Conservation (phyloP, 176 grass and related monocot genomes). For the Zoysia pacifica region DNA sequence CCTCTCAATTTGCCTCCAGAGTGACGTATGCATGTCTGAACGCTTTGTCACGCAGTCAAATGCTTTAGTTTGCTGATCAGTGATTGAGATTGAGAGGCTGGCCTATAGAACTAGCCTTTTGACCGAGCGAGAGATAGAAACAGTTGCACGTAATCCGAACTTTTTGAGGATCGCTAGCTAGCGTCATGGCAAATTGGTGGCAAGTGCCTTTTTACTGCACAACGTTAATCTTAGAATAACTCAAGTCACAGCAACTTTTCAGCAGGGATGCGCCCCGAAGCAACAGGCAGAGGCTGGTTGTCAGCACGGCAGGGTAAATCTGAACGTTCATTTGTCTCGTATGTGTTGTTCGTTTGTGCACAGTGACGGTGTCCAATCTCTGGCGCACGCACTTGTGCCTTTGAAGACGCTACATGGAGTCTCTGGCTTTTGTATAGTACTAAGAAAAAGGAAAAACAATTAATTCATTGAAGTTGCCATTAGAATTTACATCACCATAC, state of each 20-base stretch:
- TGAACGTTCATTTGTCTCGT: slow-evolving; percentile 1
- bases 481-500: not conserved
- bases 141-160: not conserved
- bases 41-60: not conserved
- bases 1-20: not conserved
- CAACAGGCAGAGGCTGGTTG: not conserved
- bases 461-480: not conserved
- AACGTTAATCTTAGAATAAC: not conserved
- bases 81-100: not conserved
- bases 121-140: not conserved
- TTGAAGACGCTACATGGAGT: not conserved
- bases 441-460: not conserved
- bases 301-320: slow-evolving; percentile 18
- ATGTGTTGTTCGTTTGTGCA: not conserved
- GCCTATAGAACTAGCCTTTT: slow-evolving; percentile 1
- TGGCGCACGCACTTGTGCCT: not conserved
- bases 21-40: not conserved
- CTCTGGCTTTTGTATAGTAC: not conserved
- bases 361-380: not conserved
- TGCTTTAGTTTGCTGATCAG: not conserved
- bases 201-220: too few species aligned
- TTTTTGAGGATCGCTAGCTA: not conserved
- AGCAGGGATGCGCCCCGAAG: too few species aligned
- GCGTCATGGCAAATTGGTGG: not conserved
- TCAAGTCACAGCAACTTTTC: not conserved